Conservation (phyloP, 805 yeast genomes). For the Isabelozyma gotoi region DNA sequence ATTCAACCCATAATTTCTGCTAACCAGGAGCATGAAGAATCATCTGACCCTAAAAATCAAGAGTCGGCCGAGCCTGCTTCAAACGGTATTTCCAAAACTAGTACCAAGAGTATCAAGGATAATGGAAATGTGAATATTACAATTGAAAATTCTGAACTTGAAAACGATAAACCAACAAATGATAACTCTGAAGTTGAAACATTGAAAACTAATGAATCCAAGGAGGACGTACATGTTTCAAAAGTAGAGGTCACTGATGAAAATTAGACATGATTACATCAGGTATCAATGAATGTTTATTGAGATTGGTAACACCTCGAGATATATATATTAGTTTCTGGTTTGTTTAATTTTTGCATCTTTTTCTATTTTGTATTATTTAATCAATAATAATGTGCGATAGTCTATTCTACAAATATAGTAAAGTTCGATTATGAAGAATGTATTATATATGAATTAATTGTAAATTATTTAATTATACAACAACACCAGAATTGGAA, state of each 20-base stretch:
- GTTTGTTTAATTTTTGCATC: not conserved
- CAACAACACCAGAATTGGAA: constrained; percentile 99
- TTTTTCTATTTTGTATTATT: not conserved
- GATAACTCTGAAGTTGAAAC: not conserved
- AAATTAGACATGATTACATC: too few species aligned
- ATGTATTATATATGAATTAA: not conserved
- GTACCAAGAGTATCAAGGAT: constrained; percentile 5
- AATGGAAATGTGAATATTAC: not conserved
- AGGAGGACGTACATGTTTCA: not conserved
- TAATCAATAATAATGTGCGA: too few species aligned
- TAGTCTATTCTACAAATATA: too few species aligned
- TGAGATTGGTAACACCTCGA: too few species aligned
- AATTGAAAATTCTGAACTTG: not conserved
- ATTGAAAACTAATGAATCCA: not conserved
- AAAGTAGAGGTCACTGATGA: not conserved
- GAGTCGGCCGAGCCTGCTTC: not conserved
- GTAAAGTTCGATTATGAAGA: not conserved
- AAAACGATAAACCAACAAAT: not conserved
- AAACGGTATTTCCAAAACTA: constrained; percentile 3
- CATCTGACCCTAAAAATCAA: constrained; percentile 14
- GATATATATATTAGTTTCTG: not conserved
- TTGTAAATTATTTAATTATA: constrained; percentile 52
- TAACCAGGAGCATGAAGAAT: constrained; percentile 11
- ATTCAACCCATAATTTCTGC: constrained; percentile 1
- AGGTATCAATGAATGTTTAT: too few species aligned